These are phyloP conservation scores for Bremia lactucae DNA, from an alignment of 352 stramenopile species.

Conservation along the genomic window DNA sequence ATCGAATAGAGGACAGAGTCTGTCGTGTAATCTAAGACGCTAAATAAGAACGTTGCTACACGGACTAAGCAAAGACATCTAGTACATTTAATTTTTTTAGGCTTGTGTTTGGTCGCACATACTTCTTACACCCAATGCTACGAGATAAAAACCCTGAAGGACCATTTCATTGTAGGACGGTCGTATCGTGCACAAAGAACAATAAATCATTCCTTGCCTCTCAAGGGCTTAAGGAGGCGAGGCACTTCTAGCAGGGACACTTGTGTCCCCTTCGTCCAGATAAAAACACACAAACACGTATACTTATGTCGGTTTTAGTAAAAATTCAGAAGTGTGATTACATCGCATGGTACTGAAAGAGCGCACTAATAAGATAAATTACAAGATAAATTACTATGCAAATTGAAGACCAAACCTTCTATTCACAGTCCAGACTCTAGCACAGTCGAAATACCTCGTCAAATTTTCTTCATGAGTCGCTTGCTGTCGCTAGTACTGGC, in stretches of 20 bases:
- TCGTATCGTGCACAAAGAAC: slow-evolving; percentile 48
- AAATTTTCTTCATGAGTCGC: slow-evolving; percentile 14
- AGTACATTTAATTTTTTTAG: neutral
- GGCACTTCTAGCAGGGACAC: slow-evolving; percentile 29
- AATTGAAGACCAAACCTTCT: too few relatives aligned
- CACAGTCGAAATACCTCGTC: too few relatives aligned
- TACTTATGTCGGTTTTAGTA: slow-evolving; percentile 1
- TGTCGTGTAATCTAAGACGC: slow-evolving; percentile 9
- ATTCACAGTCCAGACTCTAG: too few relatives aligned
- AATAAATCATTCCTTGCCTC: slow-evolving; percentile 11
- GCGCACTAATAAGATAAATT: slow-evolving; percentile 2
- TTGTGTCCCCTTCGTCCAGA: slow-evolving; percentile 15
- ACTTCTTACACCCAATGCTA: slow-evolving; percentile 84
- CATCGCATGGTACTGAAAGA: slow-evolving; percentile 8
- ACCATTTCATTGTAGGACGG: slow-evolving; percentile 63
- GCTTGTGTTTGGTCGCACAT: slow-evolving; percentile 75
- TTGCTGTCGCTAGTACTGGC: slow-evolving; percentile 8
- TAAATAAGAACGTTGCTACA: slow-evolving; percentile 15
- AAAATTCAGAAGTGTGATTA: slow-evolving; percentile 3
- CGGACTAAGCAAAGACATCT: slow-evolving; percentile 1
- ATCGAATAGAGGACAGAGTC: slow-evolving; percentile 1
- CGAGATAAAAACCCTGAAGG: slow-evolving; percentile 84
- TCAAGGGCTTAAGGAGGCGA: slow-evolving; percentile 12
- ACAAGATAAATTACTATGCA: too few relatives aligned
- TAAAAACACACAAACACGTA: slow-evolving; percentile 10